Percentiles rank a stretch among this genome's conserved stretches.
These are phyloP conservation scores for Pseudoturritis turrita DNA, from an alignment of 345 rosid genomes.

Conservation along the genomic window DNA sequence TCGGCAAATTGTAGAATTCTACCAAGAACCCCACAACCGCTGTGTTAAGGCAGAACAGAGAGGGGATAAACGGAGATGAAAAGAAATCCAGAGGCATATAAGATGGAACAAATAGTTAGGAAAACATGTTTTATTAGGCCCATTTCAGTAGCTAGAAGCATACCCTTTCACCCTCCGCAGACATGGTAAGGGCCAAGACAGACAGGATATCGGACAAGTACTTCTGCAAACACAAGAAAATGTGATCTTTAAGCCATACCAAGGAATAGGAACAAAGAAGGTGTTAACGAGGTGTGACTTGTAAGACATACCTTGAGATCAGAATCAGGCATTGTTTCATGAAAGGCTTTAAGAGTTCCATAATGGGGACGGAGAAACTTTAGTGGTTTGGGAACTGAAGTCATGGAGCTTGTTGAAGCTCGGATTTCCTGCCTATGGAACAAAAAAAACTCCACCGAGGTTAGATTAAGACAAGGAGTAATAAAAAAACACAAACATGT, in stretches of 20 bases:
- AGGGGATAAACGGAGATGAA: not conserved
- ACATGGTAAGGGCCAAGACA: constrained; percentile 92
- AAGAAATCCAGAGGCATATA: not conserved
- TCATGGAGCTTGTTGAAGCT: constrained; percentile 93
- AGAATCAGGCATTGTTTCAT: constrained; percentile 57
- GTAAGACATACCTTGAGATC: constrained; percentile 54
- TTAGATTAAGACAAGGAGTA: not conserved
- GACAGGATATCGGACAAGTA: constrained; percentile 84
- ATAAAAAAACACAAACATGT: not conserved
- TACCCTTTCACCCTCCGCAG: constrained; percentile 97
- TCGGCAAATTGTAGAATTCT: not conserved
- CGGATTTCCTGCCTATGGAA: constrained; percentile 79
- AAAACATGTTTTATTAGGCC: not conserved
- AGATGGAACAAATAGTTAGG: not conserved
- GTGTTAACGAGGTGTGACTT: not conserved
- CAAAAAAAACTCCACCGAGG: not conserved
- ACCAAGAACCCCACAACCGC: not conserved
- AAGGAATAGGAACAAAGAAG: not conserved
- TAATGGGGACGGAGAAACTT: constrained; percentile 97
- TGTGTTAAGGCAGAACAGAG: not conserved
- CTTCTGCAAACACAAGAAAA: constrained; percentile 55
- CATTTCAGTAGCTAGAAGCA: constrained; percentile 2
- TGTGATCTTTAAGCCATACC: not conserved
- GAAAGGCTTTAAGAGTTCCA: constrained; percentile 70
- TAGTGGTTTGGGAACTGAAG: constrained; percentile 96